Evolutionary conservation across 202 grass and related monocot genomes (phyloP), one percentile per base, ranked within the genome.

Genomic region (Digitaria exilis): DNA sequence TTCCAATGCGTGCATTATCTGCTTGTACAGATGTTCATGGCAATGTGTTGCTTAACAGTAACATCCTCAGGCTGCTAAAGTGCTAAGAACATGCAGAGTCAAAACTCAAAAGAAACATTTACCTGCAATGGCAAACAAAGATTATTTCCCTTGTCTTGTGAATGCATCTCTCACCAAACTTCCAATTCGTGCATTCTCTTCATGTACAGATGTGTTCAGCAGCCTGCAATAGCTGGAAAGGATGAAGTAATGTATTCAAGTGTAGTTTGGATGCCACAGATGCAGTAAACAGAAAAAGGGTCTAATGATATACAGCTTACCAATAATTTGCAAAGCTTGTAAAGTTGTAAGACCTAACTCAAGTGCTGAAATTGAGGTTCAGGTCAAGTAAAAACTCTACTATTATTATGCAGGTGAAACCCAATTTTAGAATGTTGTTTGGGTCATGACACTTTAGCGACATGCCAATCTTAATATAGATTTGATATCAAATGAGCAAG

Each of bases 231-330:
- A 65, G 21, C 61, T 50, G 19, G 56, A 79, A 78, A 21, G 17
- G 8, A 61, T 11, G 50, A 9, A 32, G 7, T 34, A n/a, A 17
- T 51, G 29, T 55, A 55, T 52, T 73, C 25, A 45, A 24, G 28
- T 34, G 28, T 78, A 52, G 28, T 32, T 62, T 77, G 45, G 45
- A 66, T n/a, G 76, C 13, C 18, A 79, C 34, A 74, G 17, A 79
- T 9, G 12, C 62, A 65, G 25, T 78, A 54, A 54, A 21, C 19
- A 6, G 15, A 43, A 46, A n/a, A 78, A 39, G 37, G 9, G 24
- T 22, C 57, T 39, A 49, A 65, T 30, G n/a, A 19, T 74, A 37
- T 22, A 52, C 70, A 24, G 5, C 30, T 74, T 37, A 74, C 10
- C 55, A 37, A 12, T 74, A 37, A 74, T 37, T 22, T 56, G 50